Conservation (phyloP, 78 protist species). For the Kipferlia bialata region DNA sequence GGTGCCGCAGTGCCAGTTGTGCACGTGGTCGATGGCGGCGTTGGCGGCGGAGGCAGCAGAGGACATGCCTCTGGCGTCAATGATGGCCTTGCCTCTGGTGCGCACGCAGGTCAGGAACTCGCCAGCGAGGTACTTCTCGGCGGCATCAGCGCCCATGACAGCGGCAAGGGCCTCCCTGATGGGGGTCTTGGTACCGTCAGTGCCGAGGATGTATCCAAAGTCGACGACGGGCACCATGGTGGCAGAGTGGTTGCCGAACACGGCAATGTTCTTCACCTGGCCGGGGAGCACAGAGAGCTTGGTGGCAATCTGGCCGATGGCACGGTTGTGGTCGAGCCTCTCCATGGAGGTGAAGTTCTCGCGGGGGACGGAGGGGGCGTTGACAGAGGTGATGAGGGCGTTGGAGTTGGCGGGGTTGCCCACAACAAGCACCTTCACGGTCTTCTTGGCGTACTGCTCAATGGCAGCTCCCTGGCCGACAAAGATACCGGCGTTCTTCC, state of each 20-base stretch:
- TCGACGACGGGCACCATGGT: background rate
- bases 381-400: slow-evolving; percentile 39
- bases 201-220: background rate
- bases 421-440: slow-evolving; percentile 62
- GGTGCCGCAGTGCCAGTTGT: slow-evolving; percentile 45
- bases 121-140: slow-evolving; percentile 11
- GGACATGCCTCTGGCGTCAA: slow-evolving; percentile 49
- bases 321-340: slow-evolving; percentile 80
- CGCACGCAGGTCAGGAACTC: slow-evolving; percentile 58
- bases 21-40: slow-evolving; percentile 59
- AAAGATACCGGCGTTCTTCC: slow-evolving; percentile 48
- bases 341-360: slow-evolving; percentile 71
- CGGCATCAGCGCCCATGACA: background rate
- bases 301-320: background rate
- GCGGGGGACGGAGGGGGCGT: slow-evolving; percentile 62
- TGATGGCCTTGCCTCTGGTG: slow-evolving; percentile 77
- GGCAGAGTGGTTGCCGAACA: slow-evolving; percentile 88
- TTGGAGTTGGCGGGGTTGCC: slow-evolving; percentile 95
- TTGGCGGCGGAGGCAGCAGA: slow-evolving; percentile 66
- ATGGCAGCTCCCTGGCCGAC: slow-evolving; percentile 63
- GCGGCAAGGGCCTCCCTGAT: background rate
- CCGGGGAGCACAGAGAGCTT: slow-evolving; percentile 32
- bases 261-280: slow-evolving; percentile 46
- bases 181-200: no score
- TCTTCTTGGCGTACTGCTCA: slow-evolving; percentile 38